Base-by-base conservation (phyloP, 2,329 filamentous ascomycete genomes). In the Apiospora phragmitis region DNA sequence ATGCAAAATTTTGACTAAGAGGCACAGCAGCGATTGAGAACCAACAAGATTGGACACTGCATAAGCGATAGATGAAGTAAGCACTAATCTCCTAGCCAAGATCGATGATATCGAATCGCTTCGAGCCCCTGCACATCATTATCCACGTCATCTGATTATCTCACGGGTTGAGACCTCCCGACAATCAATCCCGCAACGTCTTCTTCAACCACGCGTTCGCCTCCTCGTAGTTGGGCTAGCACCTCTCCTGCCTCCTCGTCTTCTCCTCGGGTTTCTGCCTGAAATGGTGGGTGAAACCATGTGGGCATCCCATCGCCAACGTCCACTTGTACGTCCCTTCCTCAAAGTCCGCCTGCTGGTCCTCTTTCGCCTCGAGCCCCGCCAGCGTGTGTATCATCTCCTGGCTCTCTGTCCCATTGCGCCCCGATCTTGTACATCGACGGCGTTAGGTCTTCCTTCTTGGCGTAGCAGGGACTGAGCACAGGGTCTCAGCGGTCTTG, bases 401-500 rank as follows among this genome's bases (percentile, higher is more conserved):
- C 7, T 68, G 65, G 41, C 47, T 45, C 73, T 82, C 49, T 80
- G 75, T 87, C 86, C 69, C 84, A 79, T 77, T 87, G 83, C 21
- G 80, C 80, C 0, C 77, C 83, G 6, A 86, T 72, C 41, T 85
- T 74, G 71, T 84, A 86, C 4, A 87, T 77, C 65, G 81, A 78
- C n/a, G 74, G 75, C 6, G 85, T 85, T 32, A 87, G 76, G 29
- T 73, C 59, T 16, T 80, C 77, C 21, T 77, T 75, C 9, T 73
- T 65, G 4, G 78, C 77, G 43, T 76, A 81, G 29, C 71, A 71
- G 0, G 85, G 83, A 45, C 82, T 85, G 8, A 87, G 70, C 43
- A 85, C 72, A 12, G 83, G 80, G 68, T 86, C 79, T 2, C 75
- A 71, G 24, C 79, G 74, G 55, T 82, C 74, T 51, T 77, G 73